Conservation (phyloP, 2,329 filamentous ascomycete genomes). For the Aureobasidium sp. region DNA sequence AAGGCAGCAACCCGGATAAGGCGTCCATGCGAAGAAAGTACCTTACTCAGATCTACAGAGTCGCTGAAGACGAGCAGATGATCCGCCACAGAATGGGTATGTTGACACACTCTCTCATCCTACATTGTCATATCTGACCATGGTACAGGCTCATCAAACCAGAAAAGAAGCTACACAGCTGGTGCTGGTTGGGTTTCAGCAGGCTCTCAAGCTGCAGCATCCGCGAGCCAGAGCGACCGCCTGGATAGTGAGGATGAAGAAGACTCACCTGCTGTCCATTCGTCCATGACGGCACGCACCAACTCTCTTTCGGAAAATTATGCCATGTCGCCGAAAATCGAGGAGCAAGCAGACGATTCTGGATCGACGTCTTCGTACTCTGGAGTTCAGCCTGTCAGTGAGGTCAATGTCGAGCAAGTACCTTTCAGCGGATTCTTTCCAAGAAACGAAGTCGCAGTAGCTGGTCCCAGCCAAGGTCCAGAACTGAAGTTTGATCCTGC, state of each 20-base stretch:
- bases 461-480: not conserved
- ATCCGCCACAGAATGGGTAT: not conserved
- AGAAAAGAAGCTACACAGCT: not conserved
- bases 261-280: not conserved
- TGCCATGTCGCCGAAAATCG: not conserved
- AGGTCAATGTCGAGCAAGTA: not conserved
- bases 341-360: not conserved
- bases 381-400: not conserved
- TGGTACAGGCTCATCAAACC: not conserved
- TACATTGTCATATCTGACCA: not conserved
- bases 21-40: not conserved
- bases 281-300: not conserved
- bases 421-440: not conserved
- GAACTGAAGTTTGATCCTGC: not conserved
- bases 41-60: conserved; percentile 8
- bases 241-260: not conserved
- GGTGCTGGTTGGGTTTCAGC: conserved; percentile 5
- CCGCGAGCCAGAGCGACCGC: not conserved
- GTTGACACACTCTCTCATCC: not conserved
- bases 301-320: not conserved
- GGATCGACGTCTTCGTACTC: not conserved
- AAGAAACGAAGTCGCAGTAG: not conserved
- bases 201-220: not conserved
- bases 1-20: conserved; percentile 6
- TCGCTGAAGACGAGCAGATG: conserved; percentile 6